Conservation (phyloP, 2,329 filamentous ascomycete species). For the Neurospora sp. region DNA sequence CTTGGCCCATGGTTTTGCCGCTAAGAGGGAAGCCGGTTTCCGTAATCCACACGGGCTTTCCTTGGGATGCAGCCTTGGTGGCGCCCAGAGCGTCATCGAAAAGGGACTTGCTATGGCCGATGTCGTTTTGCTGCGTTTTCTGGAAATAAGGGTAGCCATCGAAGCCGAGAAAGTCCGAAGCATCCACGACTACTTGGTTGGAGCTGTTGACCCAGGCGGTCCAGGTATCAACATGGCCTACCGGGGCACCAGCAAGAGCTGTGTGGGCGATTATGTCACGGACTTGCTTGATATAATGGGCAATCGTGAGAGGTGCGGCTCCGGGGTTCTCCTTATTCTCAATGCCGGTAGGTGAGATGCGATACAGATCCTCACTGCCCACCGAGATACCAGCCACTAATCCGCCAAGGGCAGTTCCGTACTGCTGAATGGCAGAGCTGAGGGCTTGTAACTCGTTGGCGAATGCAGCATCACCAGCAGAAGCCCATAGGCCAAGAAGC, state of each 20-base stretch:
- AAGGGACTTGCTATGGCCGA: conserved; percentile 52
- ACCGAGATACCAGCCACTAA: conserved; percentile 75
- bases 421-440: conserved; percentile 55
- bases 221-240: conserved; percentile 90
- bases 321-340: conserved; percentile 53
- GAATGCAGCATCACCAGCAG: conserved; percentile 52
- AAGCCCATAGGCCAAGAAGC: conserved; percentile 77
- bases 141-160: conserved; percentile 85
- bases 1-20: conserved; percentile 52
- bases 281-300: conserved; percentile 61
- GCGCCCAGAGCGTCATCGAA: conserved; percentile 58
- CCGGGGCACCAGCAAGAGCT: conserved; percentile 40
- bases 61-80: conserved; percentile 46
- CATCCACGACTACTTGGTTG: conserved; percentile 60
- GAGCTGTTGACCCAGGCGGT: conserved; percentile 64
- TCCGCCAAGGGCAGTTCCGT: conserved; percentile 54
- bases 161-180: conserved; percentile 69
- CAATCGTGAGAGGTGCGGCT: conserved; percentile 49
- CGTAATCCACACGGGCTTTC: conserved; percentile 74
- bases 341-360: conserved; percentile 61
- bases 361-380: conserved; percentile 80
- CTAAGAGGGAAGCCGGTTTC: conserved; percentile 81
- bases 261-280: conserved; percentile 55
- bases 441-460: conserved; percentile 67
- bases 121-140: conserved; percentile 53